Conservation (phyloP, 805 yeast genomes). For the Metschnikowia noctiluminum region DNA sequence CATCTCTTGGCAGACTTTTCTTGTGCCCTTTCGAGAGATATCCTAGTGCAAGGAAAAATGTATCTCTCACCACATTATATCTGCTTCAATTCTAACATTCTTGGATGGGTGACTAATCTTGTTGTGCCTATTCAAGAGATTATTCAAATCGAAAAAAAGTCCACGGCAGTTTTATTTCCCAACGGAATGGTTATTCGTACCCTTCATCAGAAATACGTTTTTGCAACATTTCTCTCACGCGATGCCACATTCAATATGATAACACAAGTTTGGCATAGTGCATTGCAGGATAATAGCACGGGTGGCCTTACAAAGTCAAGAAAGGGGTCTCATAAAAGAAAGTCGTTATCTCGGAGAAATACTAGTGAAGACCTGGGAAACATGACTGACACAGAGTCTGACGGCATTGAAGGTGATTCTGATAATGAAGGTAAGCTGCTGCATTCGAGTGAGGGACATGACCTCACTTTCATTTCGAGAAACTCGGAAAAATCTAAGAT, state of each 20-base stretch:
- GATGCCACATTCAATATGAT: slow-evolving; percentile 53
- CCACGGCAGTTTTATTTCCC: slow-evolving; percentile 66
- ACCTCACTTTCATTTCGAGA: slow-evolving; percentile 12
- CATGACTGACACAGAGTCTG: slow-evolving; percentile 19
- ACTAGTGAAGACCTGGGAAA: slow-evolving; percentile 2
- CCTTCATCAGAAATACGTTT: slow-evolving; percentile 56
- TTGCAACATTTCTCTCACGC: slow-evolving; percentile 63
- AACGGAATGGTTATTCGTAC: slow-evolving; percentile 66
- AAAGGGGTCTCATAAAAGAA: slow-evolving; percentile 2
- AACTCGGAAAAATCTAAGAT: slow-evolving; percentile 9
- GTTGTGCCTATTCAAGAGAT: slow-evolving; percentile 59
- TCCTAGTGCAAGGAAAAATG: slow-evolving; percentile 63
- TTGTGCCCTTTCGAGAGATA: slow-evolving; percentile 66
- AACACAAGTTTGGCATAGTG: slow-evolving; percentile 57
- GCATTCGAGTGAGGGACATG: slow-evolving; percentile 21
- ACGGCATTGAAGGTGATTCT: slow-evolving; percentile 26
- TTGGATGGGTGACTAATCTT: slow-evolving; percentile 64
- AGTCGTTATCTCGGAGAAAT: slow-evolving; percentile 5
- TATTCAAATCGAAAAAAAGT: slow-evolving; percentile 58
- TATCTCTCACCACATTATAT: slow-evolving; percentile 54
- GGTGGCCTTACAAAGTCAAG: slow-evolving; percentile 4
- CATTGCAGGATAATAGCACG: slow-evolving; percentile 22
- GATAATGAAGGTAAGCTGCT: slow-evolving; percentile 13
- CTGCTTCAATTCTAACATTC: slow-evolving; percentile 63
- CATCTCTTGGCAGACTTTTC: slow-evolving; percentile 56